These are phyloP conservation scores for Solanum hybrid DNA, from an alignment of 305 asterid genomes.

Conservation along the genomic window DNA sequence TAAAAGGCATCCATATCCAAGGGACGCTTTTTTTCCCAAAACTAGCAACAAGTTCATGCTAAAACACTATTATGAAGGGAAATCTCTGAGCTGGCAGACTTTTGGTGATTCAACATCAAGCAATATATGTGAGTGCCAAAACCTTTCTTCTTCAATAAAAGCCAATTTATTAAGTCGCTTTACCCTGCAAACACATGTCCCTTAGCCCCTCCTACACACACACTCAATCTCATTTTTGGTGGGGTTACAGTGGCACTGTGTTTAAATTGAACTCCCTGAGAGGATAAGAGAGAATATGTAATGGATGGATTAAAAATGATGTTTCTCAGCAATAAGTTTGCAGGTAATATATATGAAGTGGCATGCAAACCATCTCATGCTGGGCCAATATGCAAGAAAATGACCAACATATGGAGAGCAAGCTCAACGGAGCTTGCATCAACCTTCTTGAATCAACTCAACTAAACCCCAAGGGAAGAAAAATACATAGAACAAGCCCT, in stretches of 20 bases:
- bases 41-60: neutral
- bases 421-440: neutral
- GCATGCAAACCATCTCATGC: neutral
- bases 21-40: neutral
- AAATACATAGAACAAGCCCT: neutral
- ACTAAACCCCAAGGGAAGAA: neutral
- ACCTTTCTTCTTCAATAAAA: neutral
- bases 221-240: neutral
- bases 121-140: neutral
- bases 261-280: neutral
- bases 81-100: neutral
- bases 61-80: neutral
- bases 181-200: neutral
- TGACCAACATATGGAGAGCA: neutral
- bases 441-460: neutral
- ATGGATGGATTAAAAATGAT: neutral
- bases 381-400: neutral
- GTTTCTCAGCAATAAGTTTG: neutral
- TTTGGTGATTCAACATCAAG: neutral
- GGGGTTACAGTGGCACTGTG: neutral
- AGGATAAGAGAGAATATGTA: neutral
- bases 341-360: neutral
- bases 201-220: neutral
- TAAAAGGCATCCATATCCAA: neutral
- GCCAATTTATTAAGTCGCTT: neutral